Evolutionary conservation across 108 stramenopile genomes (phyloP), one percentile per base, ranked within the genome.

Genomic region (Conticribra weissflogii): DNA sequence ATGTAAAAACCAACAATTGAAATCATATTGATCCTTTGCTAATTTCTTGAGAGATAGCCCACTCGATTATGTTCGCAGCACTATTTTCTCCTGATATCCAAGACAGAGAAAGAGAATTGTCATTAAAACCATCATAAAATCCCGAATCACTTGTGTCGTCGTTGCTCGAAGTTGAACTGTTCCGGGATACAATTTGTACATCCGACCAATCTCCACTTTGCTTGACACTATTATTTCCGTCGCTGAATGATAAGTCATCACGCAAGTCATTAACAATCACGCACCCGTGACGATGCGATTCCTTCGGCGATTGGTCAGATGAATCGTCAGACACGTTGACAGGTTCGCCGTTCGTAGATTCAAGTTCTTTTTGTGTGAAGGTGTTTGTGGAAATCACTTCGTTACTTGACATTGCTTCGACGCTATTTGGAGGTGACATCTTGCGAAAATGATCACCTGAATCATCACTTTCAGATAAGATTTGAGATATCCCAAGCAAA

Each of bases 1-100:
- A 52, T 25, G 14, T 1, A 18, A 54, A 22, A 0, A 16, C 12
- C 14, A 28, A 28, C 24, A 25, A 52, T 16, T 3, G 27, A 28
- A 56, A 25, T 31, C 29, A 31, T 31, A 56, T 56, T 2, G 55
- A 56, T 56, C 27, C 25, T 30, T 27, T 56, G 18, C 16, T 1
- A 24, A 59, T 22, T 15, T 48, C 47, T 27, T 30, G 23, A 25
- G n/a, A 27, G 5, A 59, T 59, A 15, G 56, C 69, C 55, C 54
- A 53, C 0, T 72, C 71, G 2, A 63, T 29, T 12, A 46, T 50
- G 21, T 62, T 21, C 29, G 61, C 30, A 17, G 61, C 61, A 62
- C 61, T 62, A 62, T 62, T 27, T 9, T 24, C 33, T 33, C 34
- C 63, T 2, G 63, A 65, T 3, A 28, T 32, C 63, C 48, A 52